Evolutionary conservation across 2,329 filamentous ascomycete species (phyloP), one percentile per base, ranked within the genome.

Genomic region (Penicillium hesseltinei): DNA sequence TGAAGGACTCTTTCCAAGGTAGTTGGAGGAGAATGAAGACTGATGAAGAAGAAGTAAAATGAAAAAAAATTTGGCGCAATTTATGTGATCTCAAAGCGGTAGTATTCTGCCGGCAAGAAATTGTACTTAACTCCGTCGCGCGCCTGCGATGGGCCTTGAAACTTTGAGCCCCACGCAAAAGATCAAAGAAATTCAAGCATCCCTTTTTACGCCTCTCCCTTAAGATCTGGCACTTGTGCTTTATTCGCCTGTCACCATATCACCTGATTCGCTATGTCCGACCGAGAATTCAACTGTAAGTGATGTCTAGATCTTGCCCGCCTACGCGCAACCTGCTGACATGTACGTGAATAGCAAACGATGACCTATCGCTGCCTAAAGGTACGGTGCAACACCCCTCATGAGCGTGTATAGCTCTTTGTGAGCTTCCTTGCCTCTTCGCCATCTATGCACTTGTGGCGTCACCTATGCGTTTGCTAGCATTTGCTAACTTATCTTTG

Each of bases 361-460:
- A 85, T 66, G 83, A 86, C 66, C 76, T 85, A 66, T 84, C 82
- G 66, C 78, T 85, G 50, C 83, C 83, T 25, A 85, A 85, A 78
- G 81, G 81, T 82, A 72, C 54, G 68, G 59, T 47, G 2, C 31
- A 36, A 50, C 23, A 17, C 11, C 21, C 43, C 23, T 29, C 19
- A 3, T 31, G 29, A 21, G 19, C 33, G 23, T 25, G 36, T 31
- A n/a, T 7, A 35, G 25, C 33, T 38, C 31, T 36, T 35, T 40
- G 13, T 44, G 53, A 5, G 15, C 19, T 21, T 40, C 15, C n/a
- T 45, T 33, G 7, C 5, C 8, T 3, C 43, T 27, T 54, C 17
- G 8, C 11, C 19, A n/a, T 33, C 13, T 27, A 7, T 46, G 42
- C 36, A 43, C 36, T 36, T 35, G 17, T 36, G 45, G 43, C 43